These are phyloP conservation scores for Penicillium samsonianum DNA, from an alignment of 495 filamentous ascomycete genomes.

Conservation along the genomic window DNA sequence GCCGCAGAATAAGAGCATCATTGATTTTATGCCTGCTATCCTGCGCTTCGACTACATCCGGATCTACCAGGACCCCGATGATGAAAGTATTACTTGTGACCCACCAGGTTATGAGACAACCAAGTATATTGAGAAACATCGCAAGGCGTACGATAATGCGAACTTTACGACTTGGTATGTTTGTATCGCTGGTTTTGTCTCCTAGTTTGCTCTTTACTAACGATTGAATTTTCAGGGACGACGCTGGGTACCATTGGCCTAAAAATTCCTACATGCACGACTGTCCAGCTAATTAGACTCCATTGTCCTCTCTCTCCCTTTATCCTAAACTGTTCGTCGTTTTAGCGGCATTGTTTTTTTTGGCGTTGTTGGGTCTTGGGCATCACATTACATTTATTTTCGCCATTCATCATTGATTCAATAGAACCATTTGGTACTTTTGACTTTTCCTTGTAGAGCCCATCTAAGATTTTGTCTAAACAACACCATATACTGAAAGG, in stretches of 20 bases:
- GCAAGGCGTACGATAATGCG: constrained; percentile 61
- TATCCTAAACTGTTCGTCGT: constrained; percentile 19
- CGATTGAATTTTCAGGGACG: constrained; percentile 25
- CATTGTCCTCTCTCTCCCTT: constrained; percentile 12
- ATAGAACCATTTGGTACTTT: constrained; percentile 7
- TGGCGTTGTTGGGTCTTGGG: constrained; percentile 30
- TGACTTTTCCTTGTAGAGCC: not conserved
- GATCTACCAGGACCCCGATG: constrained; percentile 68
- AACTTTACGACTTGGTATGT: constrained; percentile 60
- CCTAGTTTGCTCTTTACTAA: constrained; percentile 10
- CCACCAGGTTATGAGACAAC: constrained; percentile 70
- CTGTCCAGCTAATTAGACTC: constrained; percentile 32
- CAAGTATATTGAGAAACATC: constrained; percentile 66
- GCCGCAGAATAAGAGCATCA: constrained; percentile 56
- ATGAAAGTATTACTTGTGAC: constrained; percentile 67
- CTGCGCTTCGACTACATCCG: constrained; percentile 75
- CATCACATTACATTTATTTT: constrained; percentile 10
- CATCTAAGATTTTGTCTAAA: not conserved
- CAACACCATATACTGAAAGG: too few relatives aligned
- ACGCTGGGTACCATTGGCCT: constrained; percentile 49
- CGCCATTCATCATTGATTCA: constrained; percentile 7
- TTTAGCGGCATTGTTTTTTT: constrained; percentile 41
- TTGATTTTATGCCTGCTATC: constrained; percentile 61
- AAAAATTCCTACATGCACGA: constrained; percentile 50
- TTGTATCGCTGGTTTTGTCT: not conserved